Conservation (phyloP, 106 monocot species). For the Triglochin maritima region DNA sequence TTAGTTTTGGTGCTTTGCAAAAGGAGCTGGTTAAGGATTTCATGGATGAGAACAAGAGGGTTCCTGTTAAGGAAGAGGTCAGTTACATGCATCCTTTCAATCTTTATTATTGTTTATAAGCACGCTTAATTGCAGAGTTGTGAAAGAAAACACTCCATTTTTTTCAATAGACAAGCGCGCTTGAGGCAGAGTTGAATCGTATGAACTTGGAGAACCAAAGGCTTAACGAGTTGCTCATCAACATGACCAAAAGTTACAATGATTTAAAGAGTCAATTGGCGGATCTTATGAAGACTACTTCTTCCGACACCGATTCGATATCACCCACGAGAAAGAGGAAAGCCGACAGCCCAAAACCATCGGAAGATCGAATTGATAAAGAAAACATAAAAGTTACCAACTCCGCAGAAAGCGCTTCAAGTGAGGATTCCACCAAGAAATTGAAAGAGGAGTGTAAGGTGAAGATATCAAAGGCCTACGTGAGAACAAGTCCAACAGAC, state of each 20-base stretch:
- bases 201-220: constrained; percentile 46
- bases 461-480: constrained; percentile 27
- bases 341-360: not conserved
- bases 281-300: constrained; percentile 13
- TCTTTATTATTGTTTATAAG: not conserved
- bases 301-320: not conserved
- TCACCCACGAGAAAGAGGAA: constrained; percentile 26
- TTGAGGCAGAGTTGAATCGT: constrained; percentile 27
- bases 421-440: constrained; percentile 24
- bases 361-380: not conserved
- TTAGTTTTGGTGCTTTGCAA: constrained; percentile 2
- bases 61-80: constrained; percentile 3
- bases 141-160: not conserved
- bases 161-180: not conserved
- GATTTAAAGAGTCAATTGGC: constrained; percentile 20
- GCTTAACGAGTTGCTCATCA: constrained; percentile 31
- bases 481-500: constrained; percentile 33
- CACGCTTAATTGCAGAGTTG: not conserved
- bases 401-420: constrained; percentile 6
- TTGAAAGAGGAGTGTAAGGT: constrained; percentile 20
- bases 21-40: constrained; percentile 4
- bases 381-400: not conserved
- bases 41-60: not conserved
- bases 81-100: not conserved
- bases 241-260: constrained; percentile 20